Evolutionary conservation across 331 rosid species (phyloP), one percentile per base, ranked within the genome.

Genomic region (Ulmus americana): DNA sequence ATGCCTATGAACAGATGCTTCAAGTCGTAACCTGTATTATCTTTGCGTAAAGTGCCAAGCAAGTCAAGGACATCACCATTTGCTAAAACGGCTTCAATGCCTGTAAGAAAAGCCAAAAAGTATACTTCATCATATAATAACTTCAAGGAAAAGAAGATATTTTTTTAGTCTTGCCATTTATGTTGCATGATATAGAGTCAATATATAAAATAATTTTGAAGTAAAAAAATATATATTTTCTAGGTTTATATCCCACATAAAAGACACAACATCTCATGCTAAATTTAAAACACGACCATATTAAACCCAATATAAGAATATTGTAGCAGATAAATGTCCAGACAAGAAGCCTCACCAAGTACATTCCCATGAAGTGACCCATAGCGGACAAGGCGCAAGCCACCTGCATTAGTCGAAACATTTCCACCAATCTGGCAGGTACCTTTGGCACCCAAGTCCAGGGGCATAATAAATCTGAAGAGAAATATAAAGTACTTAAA

Each of bases 371-470:
- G 98, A 76, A 92, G 96, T 44, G 98, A 89, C 83, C 98, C 98
- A 51, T 92, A 92, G 48, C 95, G 95, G 56, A 89, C 66, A 60
- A 92, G 95, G 70, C 95, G 90, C 84, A 92, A 81, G 79, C 98
- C 98, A 63, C 98, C 98, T 22, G 98, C 96, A 82, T 92, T 92
- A 47, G 96, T 92, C 65, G 98, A 89, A 77, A 92, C 82, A 39
- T 92, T 92, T 70, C 98, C 98, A 79, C 98, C 98, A 70, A 92
- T 89, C 77, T 92, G 98, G 75, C 98, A 89, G 80, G 96, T 92
- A 74, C 98, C 98, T 77, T 92, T 92, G 66, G 98, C 96, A 76
- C 96, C 98, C 6, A 92, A 85, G 98, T 92, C 98, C 79, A 92
- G 94, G 63, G 98, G 98, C 96, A 92, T 89, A 65, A 83, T 74